phyloP scores from a whole-genome alignment of 257 asterid genomes.

The Rhazya stricta region DNA sequence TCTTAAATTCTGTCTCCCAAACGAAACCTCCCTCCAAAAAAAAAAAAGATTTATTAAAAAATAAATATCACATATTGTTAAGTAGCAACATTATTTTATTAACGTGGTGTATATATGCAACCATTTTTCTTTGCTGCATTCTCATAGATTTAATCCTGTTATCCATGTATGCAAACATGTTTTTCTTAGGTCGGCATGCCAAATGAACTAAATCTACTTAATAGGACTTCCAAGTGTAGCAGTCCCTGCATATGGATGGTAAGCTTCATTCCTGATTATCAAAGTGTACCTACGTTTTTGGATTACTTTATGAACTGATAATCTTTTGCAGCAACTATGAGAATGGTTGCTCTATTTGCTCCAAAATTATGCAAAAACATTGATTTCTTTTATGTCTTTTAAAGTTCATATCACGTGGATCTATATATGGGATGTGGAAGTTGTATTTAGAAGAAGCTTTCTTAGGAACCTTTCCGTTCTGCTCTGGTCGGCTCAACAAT shows the following conservation, averaged over 20 bases:
- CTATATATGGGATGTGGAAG: not conserved
- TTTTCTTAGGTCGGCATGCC: slow-evolving; percentile 40
- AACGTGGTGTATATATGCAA: slow-evolving; percentile 1
- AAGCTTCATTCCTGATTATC: slow-evolving; percentile 21
- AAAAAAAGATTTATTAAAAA: not conserved
- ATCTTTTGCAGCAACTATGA: not conserved
- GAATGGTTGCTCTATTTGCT: too few species aligned
- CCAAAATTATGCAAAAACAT: too few species aligned
- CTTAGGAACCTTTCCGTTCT: not conserved
- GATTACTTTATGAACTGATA: not conserved
- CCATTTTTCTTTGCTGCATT: slow-evolving; percentile 18
- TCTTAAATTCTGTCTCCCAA: slow-evolving; percentile 13
- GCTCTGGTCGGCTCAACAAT: not conserved
- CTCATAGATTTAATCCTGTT: slow-evolving; percentile 20
- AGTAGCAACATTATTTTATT: not conserved
- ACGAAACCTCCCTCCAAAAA: not conserved
- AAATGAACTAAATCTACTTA: slow-evolving; percentile 31
- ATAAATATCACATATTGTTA: not conserved
- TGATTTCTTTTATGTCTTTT: not conserved
- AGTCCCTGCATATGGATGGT: slow-evolving; percentile 68
- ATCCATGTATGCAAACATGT: slow-evolving; percentile 12
- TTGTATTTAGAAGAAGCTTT: not conserved
- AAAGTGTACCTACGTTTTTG: not conserved
- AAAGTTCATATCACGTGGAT: not conserved
- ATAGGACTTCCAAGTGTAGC: slow-evolving; percentile 49